Conservation (phyloP, 2,329 filamentous ascomycete species). For the Colletotrichum sp. region DNA sequence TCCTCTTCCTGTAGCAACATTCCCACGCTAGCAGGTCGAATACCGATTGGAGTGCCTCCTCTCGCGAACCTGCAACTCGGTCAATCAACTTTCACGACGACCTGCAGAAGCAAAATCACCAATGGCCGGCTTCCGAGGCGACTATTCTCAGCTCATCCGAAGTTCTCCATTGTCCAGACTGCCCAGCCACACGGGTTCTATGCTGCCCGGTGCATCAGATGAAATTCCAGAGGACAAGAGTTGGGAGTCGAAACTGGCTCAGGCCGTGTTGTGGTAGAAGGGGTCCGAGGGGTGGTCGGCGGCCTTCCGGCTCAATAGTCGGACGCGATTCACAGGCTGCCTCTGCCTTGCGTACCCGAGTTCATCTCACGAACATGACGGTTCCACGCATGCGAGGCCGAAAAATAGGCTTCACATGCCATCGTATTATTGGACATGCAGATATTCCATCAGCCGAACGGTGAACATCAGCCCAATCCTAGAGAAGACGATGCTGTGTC, state of each 20-base stretch:
- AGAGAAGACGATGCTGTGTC: neutral
- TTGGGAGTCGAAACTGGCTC: conserved; percentile 4
- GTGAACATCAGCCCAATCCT: neutral
- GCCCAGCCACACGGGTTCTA: neutral
- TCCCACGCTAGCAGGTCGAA: neutral
- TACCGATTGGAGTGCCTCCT: neutral
- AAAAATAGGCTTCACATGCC: neutral
- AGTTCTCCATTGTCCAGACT: neutral
- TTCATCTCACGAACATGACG: neutral
- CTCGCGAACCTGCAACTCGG: neutral
- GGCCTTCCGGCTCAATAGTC: neutral
- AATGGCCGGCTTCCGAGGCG: neutral
- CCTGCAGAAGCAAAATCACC: neutral
- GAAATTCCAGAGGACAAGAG: neutral
- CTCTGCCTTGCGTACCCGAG: conserved; percentile 2
- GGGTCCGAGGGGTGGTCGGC: neutral
- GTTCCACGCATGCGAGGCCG: neutral
- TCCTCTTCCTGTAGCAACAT: neutral
- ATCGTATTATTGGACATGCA: conserved; percentile 1
- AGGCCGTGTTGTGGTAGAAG: neutral
- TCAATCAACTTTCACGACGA: neutral
- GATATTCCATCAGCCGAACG: neutral
- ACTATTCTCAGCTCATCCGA: neutral
- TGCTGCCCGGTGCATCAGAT: neutral
- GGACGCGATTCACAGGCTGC: neutral